Percentiles rank a stretch among this genome's conserved stretches.
Conservation (phyloP, 495 filamentous ascomycete genomes). For the Talaromyces wortmannii region DNA sequence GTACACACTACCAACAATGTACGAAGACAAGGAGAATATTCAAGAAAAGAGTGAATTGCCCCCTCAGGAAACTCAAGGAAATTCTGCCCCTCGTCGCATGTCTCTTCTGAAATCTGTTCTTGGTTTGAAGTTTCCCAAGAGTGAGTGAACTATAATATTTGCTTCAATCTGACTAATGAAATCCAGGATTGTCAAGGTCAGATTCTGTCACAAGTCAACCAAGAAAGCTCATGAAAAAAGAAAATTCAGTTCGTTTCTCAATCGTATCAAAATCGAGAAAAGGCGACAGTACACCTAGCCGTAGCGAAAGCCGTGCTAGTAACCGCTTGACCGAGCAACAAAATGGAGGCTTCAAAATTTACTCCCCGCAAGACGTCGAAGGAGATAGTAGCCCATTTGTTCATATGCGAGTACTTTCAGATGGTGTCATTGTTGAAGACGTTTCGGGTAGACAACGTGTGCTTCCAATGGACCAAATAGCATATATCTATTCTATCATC, state of each 20-base stretch:
- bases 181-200: constrained; percentile 15
- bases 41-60: neutral
- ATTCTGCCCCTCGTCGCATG: neutral
- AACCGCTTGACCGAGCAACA: neutral
- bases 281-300: constrained; percentile 7
- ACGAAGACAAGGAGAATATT: constrained; percentile 1
- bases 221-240: constrained; percentile 19
- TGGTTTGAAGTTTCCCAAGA: constrained; percentile 15
- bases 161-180: neutral
- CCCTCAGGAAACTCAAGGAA: neutral
- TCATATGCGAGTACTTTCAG: constrained; percentile 17
- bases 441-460: constrained; percentile 20
- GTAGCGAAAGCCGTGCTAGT: constrained; percentile 8
- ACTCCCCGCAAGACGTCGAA: neutral
- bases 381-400: constrained; percentile 7
- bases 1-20: neutral
- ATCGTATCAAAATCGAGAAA: constrained; percentile 16
- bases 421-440: constrained; percentile 20
- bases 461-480: constrained; percentile 21
- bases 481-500: constrained; percentile 10
- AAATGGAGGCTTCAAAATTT: neutral
- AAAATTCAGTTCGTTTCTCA: constrained; percentile 23
- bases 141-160: constrained; percentile 1
- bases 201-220: constrained; percentile 12
- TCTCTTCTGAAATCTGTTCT: constrained; percentile 10